Percentiles rank a stretch among this genome's conserved stretches.
Conservation (phyloP, 345 rosid species). For the Brassica nigra region DNA sequence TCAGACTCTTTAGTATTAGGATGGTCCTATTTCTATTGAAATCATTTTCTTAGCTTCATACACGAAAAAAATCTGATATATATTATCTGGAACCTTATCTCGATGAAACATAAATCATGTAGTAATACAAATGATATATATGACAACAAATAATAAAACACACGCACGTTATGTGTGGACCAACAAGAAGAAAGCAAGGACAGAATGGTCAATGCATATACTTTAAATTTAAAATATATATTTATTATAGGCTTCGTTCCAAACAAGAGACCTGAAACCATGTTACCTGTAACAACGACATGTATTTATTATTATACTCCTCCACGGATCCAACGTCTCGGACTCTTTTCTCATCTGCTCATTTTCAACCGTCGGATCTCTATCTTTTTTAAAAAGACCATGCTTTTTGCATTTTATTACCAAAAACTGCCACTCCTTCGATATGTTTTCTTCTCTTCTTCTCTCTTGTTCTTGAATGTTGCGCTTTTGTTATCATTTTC, state of each 20-base stretch:
- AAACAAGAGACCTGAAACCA: constrained; percentile 43
- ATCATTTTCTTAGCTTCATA: neutral
- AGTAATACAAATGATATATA: neutral
- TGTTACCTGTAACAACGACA: constrained; percentile 50
- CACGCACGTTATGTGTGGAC: constrained; percentile 34
- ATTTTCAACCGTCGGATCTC: constrained; percentile 43
- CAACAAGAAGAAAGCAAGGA: neutral
- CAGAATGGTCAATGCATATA: constrained; percentile 3
- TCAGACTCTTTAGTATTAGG: constrained; percentile 6
- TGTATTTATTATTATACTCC: constrained; percentile 41
- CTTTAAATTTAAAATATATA: neutral
- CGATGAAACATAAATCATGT: neutral
- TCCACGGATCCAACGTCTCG: constrained; percentile 42
- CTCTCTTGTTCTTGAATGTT: constrained; percentile 36
- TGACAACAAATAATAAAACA: constrained; percentile 7
- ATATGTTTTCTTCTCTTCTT: constrained; percentile 3
- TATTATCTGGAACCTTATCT: neutral
- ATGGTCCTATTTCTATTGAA: constrained; percentile 32
- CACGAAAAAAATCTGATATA: neutral
- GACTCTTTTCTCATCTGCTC: neutral
- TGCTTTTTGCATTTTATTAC: constrained; percentile 27
- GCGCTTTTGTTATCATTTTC: constrained; percentile 55
- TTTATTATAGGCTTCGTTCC: constrained; percentile 19
- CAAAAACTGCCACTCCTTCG: constrained; percentile 24
- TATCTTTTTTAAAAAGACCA: neutral